Base-by-base conservation (phyloP, 2,329 filamentous ascomycete genomes). In the Metarhizium humberi region DNA sequence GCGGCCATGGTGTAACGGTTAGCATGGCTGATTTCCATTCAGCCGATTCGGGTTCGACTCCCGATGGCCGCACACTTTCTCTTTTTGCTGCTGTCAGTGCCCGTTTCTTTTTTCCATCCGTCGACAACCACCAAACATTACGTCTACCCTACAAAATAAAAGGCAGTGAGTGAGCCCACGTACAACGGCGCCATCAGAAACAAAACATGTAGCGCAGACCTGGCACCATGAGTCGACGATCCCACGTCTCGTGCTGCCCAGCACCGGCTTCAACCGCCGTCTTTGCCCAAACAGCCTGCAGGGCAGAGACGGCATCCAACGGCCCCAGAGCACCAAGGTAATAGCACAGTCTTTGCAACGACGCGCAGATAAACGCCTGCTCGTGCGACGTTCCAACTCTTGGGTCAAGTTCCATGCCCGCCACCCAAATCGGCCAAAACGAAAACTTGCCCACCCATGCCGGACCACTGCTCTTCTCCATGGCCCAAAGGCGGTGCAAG, bases 11-110 rank as follows among this genome's bases (percentile, higher is more conserved):
- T 60, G 57, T 58, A 58, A 58, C 57, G 58, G 58, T 60, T 55
- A 60, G 55, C 58, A 58, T 60, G 56, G 56, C 58, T 58, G 58
- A 59, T 59, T 59, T 59, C 58, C 58, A 58, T 60, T 60, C 58
- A 58, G 55, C 56, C 56, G 58, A 58, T 55, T 60, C 58, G 58
- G 58, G 58, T 58, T 58, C 58, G 58, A 60, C 57, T 60, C 57
- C 58, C 57, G 58, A 60, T 58, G 48, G 34, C 34, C 13, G 10
- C 6, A n/a, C 4, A 40, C 11, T 1, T 40, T 16, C 2, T 16
- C 14, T 40, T 40, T 40, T 40, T 40, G 11, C 4, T 1, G 25
- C 1, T 25, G 25, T 25, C 25, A 36, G 34, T 36, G 34, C 34
- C 13, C 25, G 13, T 1, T 36, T 36, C 5, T 3, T 13, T 36